Evolutionary conservation across 2,329 filamentous ascomycete genomes (phyloP).

Genomic region (Bisporella sp.): DNA sequence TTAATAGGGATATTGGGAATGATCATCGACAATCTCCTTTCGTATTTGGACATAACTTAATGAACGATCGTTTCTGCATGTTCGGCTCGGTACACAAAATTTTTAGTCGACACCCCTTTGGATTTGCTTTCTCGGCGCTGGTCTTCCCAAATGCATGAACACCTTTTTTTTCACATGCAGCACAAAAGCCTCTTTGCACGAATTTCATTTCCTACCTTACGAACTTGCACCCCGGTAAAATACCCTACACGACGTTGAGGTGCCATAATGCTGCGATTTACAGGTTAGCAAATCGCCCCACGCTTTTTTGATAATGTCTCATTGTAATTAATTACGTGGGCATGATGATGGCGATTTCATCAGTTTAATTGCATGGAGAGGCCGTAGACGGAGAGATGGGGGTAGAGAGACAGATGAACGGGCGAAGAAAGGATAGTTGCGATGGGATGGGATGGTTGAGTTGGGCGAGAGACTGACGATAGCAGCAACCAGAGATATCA

Average conservation of each 20-base stretch:
- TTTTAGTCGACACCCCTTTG: conserved; percentile 13
- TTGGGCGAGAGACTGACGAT: conserved; percentile 19
- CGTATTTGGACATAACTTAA: conserved; percentile 25
- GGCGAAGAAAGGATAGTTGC: conserved; percentile 22
- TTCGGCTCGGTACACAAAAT: conserved; percentile 23
- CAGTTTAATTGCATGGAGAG: conserved; percentile 21
- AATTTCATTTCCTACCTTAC: conserved; percentile 27
- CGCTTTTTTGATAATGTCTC: no score
- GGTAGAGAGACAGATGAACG: conserved; percentile 24
- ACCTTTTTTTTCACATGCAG: conserved; percentile 18
- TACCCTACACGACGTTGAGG: conserved; percentile 24
- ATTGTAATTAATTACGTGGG: no score
- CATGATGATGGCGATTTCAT: neutral
- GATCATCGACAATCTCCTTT: conserved; percentile 24
- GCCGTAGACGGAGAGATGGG: conserved; percentile 21
- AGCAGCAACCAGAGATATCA: conserved; percentile 18
- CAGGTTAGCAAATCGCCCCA: no score
- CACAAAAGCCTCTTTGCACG: conserved; percentile 23
- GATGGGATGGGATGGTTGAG: conserved; percentile 15
- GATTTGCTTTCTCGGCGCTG: conserved; percentile 26
- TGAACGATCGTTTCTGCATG: conserved; percentile 15
- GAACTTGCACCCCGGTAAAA: conserved; percentile 27
- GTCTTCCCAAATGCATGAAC: conserved; percentile 15
- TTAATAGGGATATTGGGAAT: conserved; percentile 17
- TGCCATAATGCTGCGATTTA: neutral